Evolutionary conservation across 345 rosid genomes (phyloP).

Genomic region (Atalantia buxifolia): DNA sequence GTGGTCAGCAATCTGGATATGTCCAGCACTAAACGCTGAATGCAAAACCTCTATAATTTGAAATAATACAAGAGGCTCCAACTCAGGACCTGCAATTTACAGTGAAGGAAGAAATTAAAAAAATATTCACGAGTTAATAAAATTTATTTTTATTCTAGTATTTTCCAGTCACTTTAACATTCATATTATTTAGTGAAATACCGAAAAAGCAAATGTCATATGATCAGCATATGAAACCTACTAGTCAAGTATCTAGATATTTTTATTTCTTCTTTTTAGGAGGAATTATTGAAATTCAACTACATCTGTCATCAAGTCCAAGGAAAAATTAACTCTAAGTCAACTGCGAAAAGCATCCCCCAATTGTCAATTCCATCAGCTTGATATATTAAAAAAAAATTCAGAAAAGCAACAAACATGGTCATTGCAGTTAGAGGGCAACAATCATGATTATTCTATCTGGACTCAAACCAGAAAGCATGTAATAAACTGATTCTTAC

Average conservation of each 20-base stretch:
- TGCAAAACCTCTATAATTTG: slow-evolving; percentile 62
- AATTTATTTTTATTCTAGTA: neutral
- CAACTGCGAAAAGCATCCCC: neutral
- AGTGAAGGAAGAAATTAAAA: neutral
- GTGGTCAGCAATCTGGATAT: slow-evolving; percentile 57
- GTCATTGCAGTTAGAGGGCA: neutral
- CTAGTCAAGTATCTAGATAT: neutral
- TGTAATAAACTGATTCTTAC: slow-evolving; percentile 35
- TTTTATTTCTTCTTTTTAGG: neutral
- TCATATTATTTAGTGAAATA: neutral
- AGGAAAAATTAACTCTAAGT: neutral
- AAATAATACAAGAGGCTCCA: slow-evolving; percentile 54
- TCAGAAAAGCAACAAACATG: neutral
- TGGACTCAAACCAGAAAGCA: slow-evolving; percentile 4
- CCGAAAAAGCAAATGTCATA: neutral
- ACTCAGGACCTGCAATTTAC: slow-evolving; percentile 51
- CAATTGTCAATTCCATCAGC: neutral
- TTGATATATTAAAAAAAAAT: neutral
- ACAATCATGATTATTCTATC: neutral
- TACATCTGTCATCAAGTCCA: neutral
- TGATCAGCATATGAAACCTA: neutral
- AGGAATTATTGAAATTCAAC: neutral
- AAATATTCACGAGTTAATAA: neutral
- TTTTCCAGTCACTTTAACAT: neutral
- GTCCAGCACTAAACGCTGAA: slow-evolving; percentile 58